Percentiles rank a stretch among this genome's conserved stretches.
phyloP scores from a whole-genome alignment of 2,329 filamentous ascomycete genomes.

The Fusarium foetens region DNA sequence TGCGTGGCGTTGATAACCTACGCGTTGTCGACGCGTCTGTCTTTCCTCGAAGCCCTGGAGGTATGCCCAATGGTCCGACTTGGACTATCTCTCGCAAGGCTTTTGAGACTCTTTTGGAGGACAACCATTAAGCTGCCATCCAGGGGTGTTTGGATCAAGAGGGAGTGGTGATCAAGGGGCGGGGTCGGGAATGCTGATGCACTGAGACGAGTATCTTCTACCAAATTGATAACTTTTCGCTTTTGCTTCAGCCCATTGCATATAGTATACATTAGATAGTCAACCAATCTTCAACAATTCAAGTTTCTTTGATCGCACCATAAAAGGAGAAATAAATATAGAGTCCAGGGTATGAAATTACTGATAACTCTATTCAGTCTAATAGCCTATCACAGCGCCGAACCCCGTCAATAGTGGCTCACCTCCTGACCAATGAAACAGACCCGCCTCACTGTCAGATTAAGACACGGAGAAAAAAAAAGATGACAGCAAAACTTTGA shows the following conservation, averaged over 20 bases:
- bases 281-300: accelerated
- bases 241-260: accelerated
- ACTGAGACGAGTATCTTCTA: not conserved
- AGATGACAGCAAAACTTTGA: not conserved
- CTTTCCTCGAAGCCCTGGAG: slow-evolving; percentile 1
- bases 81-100: slow-evolving; percentile 19
- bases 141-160: accelerated
- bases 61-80: not conserved
- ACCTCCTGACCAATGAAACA: not conserved
- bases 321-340: not conserved
- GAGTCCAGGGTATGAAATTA: not conserved
- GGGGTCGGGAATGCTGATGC: accelerated
- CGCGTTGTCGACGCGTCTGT: slow-evolving; percentile 14
- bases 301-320: not conserved
- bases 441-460: not conserved
- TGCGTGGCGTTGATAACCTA: not conserved
- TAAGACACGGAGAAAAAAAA: not conserved
- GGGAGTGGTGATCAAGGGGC: accelerated
- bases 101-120: slow-evolving; percentile 1
- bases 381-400: not conserved
- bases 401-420: not conserved
- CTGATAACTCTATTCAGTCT: not conserved
- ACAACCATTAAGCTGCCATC: not conserved
- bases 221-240: accelerated
- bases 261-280: not conserved